These are phyloP conservation scores for Huiozyma sinensis DNA, from an alignment of 805 yeast species.

Conservation along the genomic window DNA sequence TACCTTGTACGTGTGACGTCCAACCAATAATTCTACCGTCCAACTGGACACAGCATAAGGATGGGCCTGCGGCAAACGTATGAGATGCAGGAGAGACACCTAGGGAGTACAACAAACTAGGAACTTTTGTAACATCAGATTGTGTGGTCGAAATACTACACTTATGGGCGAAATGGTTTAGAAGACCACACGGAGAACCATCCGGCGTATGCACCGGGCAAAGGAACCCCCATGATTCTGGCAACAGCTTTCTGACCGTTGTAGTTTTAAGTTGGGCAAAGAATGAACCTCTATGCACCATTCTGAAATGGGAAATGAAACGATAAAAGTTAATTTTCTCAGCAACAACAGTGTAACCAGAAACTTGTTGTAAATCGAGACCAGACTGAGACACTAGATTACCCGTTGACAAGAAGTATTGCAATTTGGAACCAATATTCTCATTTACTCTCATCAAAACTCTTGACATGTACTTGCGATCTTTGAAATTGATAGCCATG, in stretches of 20 bases:
- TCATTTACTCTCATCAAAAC: constrained; percentile 75
- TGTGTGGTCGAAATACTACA: constrained; percentile 75
- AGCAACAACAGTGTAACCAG: constrained; percentile 97
- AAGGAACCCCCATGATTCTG: constrained; percentile 98
- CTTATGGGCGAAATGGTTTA: constrained; percentile 93
- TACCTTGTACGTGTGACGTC: constrained; percentile 85
- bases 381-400: constrained; percentile 95
- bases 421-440: constrained; percentile 89
- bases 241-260: constrained; percentile 88
- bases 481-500: constrained; percentile 69
- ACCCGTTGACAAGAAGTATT: constrained; percentile 93
- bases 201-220: constrained; percentile 99
- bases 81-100: constrained; percentile 73
- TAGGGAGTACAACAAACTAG: constrained; percentile 50
- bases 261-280: constrained; percentile 97
- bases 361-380: constrained; percentile 92
- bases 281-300: constrained; percentile 99
- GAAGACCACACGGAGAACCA: constrained; percentile 98
- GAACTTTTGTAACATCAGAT: constrained; percentile 63
- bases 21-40: constrained; percentile 92
- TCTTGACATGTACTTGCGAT: constrained; percentile 70
- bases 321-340: constrained; percentile 96
- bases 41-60: constrained; percentile 79
- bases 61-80: constrained; percentile 79
- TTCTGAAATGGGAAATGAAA: constrained; percentile 95